Conservation (phyloP, 1,284 basidiomycete genomes). For the Agaricales sp. region DNA sequence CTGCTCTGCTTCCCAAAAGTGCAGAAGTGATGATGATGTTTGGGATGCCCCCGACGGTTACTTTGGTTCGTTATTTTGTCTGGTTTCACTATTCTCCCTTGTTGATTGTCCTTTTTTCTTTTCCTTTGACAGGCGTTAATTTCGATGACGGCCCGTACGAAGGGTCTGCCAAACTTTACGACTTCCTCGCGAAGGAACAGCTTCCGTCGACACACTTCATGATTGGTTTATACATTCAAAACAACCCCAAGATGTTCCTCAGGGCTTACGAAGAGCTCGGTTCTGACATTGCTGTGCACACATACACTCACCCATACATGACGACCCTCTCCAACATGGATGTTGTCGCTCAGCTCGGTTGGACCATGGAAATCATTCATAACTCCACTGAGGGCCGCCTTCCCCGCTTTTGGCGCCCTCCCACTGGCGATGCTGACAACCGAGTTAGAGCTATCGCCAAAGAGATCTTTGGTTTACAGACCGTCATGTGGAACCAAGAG, state of each 20-base stretch:
- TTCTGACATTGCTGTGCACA: constrained; percentile 70
- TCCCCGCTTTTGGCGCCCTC: constrained; percentile 1
- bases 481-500: constrained; percentile 78
- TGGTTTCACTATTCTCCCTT: background rate
- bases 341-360: constrained; percentile 73
- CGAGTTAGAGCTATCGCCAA: constrained; percentile 66
- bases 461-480: constrained; percentile 59
- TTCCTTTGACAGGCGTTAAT: constrained; percentile 1
- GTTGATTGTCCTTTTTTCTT: background rate
- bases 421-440: constrained; percentile 57
- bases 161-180: constrained; percentile 21
- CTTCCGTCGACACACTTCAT: constrained; percentile 71
- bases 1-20: constrained; percentile 63
- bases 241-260: constrained; percentile 43
- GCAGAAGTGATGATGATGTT: constrained; percentile 45
- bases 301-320: constrained; percentile 76
- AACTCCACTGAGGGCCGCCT: constrained; percentile 65
- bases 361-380: constrained; percentile 75
- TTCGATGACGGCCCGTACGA: constrained; percentile 1
- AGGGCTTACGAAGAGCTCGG: constrained; percentile 36
- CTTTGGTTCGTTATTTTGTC: constrained; percentile 25
- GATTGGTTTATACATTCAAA: constrained; percentile 67
- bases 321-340: constrained; percentile 64
- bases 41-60: constrained; percentile 62
- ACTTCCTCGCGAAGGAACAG: constrained; percentile 38